Evolutionary conservation across 768 basidiomycete species (phyloP).

Genomic region (Termitomyces sp.): DNA sequence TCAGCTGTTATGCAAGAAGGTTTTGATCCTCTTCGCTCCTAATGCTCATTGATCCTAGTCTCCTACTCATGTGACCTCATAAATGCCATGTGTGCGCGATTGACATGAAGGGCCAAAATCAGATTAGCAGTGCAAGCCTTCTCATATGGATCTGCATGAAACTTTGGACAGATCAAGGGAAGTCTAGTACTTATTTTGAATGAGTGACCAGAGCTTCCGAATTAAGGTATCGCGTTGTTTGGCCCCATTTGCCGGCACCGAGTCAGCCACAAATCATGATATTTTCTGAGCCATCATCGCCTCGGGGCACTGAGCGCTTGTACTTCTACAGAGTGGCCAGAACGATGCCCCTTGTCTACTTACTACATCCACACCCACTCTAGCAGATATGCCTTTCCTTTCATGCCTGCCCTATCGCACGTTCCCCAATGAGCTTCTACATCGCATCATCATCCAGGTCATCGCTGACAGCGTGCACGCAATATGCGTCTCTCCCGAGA

Average conservation of each 20-base stretch:
- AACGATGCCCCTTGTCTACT: slow-evolving; percentile 3
- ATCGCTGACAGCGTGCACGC: slow-evolving; percentile 33
- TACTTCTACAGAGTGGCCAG: neutral
- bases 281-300: slow-evolving; percentile 1
- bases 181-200: no score
- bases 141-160: neutral
- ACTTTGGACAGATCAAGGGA: no score
- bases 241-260: neutral
- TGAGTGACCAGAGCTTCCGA: neutral
- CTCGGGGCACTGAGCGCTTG: neutral
- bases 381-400: slow-evolving; percentile 1
- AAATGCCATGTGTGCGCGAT: neutral
- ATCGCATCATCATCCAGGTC: slow-evolving; percentile 31
- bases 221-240: slow-evolving; percentile 10
- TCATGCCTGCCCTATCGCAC: neutral
- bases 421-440: slow-evolving; percentile 37
- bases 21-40: neutral
- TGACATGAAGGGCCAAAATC: neutral
- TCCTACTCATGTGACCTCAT: slow-evolving; percentile 1
- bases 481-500: slow-evolving; percentile 29
- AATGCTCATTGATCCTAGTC: neutral
- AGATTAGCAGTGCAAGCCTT: neutral
- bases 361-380: neutral
- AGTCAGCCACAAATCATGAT: neutral
- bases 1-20: neutral